phyloP scores from a whole-genome alignment of 768 basidiomycete species.

The Kockovaella imperatae region DNA sequence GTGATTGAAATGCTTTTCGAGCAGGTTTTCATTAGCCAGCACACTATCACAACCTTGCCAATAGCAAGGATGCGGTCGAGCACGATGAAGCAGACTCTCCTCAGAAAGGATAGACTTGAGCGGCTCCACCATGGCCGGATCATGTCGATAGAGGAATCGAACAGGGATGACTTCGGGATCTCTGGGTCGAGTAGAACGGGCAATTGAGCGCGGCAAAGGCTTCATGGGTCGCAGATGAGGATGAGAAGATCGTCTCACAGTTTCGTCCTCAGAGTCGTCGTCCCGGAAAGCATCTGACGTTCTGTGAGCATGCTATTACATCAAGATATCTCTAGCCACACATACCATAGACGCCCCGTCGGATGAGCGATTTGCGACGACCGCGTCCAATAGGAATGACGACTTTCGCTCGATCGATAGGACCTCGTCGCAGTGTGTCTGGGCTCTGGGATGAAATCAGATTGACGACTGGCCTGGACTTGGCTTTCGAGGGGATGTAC shows the following conservation, averaged over 20 bases:
- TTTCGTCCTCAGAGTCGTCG: slow-evolving; percentile 24
- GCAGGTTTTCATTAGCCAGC: slow-evolving; percentile 17
- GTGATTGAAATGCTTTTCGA: slow-evolving; percentile 16
- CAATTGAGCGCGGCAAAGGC: slow-evolving; percentile 1
- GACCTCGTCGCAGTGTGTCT: background rate
- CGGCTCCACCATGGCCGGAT: slow-evolving; percentile 19
- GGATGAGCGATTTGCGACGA: slow-evolving; percentile 12
- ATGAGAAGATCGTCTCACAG: slow-evolving; percentile 1
- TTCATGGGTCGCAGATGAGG: slow-evolving; percentile 15
- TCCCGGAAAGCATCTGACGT: slow-evolving; percentile 22
- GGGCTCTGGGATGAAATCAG: background rate
- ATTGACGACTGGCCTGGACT: background rate
- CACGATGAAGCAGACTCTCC: slow-evolving; percentile 7
- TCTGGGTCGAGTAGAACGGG: slow-evolving; percentile 11
- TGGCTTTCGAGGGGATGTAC: background rate
- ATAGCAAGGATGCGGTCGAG: slow-evolving; percentile 7
- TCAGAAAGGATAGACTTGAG: slow-evolving; percentile 14
- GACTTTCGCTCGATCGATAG: slow-evolving; percentile 12
- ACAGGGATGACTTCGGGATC: slow-evolving; percentile 17
- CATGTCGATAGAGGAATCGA: slow-evolving; percentile 22
- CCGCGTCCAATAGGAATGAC: slow-evolving; percentile 11
- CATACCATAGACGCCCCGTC: slow-evolving; percentile 23
- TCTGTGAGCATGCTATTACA: too few relatives aligned
- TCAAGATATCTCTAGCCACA: slow-evolving; percentile 1
- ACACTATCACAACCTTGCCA: slow-evolving; percentile 34